phyloP scores from a whole-genome alignment of 2,329 filamentous ascomycete species.

The Zymoseptoria tritici region DNA sequence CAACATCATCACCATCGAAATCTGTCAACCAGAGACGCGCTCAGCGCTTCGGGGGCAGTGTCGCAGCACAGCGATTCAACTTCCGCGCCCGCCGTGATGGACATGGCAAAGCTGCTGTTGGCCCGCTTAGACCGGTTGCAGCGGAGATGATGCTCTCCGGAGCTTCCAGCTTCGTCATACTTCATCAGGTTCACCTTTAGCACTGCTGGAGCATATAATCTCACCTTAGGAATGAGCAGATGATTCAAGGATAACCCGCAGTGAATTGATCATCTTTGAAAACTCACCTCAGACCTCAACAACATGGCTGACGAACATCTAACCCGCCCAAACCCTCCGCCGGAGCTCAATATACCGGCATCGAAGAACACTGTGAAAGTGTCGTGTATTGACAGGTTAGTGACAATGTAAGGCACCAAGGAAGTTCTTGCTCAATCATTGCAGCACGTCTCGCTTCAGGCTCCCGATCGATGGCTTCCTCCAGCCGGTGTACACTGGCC shows the following conservation, averaged over 20 bases:
- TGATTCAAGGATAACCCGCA: neutral
- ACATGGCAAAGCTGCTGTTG: neutral
- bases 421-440: neutral
- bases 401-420: neutral
- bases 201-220: neutral
- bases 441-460: constrained; percentile 28
- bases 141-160: neutral
- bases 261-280: neutral
- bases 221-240: neutral
- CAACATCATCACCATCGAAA: neutral
- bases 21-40: neutral
- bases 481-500: constrained; percentile 34
- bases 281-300: neutral
- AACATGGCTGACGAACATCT: constrained; percentile 15
- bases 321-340: constrained; percentile 23
- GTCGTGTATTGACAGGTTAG: constrained; percentile 31
- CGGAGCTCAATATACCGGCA: constrained; percentile 27
- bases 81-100: neutral
- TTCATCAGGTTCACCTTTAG: neutral
- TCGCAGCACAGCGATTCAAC: neutral
- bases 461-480: constrained; percentile 29
- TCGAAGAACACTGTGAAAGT: constrained; percentile 28
- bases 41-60: neutral
- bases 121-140: neutral
- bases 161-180: constrained; percentile 2